These are phyloP conservation scores for Yarrowia alimentaria DNA, from an alignment of 805 yeast species.

Conservation along the genomic window DNA sequence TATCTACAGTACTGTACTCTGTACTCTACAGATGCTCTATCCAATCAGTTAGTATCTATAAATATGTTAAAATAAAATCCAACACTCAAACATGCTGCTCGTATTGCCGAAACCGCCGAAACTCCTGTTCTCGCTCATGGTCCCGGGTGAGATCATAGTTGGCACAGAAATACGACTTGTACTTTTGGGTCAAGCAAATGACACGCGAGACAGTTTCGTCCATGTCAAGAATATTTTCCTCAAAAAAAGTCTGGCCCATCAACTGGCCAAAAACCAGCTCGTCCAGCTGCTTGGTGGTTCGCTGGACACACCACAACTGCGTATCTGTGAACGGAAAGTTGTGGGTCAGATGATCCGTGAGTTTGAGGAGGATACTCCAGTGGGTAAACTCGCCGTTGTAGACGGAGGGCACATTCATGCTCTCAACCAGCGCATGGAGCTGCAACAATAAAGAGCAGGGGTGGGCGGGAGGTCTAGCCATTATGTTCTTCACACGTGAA, in stretches of 20 bases:
- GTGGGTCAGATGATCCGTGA: conserved; percentile 7
- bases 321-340: conserved; percentile 4
- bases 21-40: too few relatives aligned
- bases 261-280: neutral
- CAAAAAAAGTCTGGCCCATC: too few relatives aligned
- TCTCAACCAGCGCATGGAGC: conserved; percentile 1
- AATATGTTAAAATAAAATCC: too few relatives aligned
- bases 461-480: too few relatives aligned
- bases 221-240: neutral
- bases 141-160: too few relatives aligned
- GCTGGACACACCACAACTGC: conserved; percentile 16
- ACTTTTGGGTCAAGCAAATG: neutral
- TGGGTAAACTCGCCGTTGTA: neutral
- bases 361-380: conserved; percentile 3
- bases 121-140: too few relatives aligned
- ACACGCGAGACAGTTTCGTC: neutral
- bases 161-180: conserved; percentile 9
- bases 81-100: too few relatives aligned
- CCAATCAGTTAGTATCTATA: too few relatives aligned
- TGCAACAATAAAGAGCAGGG: too few relatives aligned
- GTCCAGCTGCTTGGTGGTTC: neutral
- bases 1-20: too few relatives aligned
- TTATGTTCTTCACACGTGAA: too few relatives aligned
- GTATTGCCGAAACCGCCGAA: too few relatives aligned
- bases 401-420: conserved; percentile 4